phyloP scores from a whole-genome alignment of 1,284 basidiomycete genomes.

The Fistulinella cinereoalba region DNA sequence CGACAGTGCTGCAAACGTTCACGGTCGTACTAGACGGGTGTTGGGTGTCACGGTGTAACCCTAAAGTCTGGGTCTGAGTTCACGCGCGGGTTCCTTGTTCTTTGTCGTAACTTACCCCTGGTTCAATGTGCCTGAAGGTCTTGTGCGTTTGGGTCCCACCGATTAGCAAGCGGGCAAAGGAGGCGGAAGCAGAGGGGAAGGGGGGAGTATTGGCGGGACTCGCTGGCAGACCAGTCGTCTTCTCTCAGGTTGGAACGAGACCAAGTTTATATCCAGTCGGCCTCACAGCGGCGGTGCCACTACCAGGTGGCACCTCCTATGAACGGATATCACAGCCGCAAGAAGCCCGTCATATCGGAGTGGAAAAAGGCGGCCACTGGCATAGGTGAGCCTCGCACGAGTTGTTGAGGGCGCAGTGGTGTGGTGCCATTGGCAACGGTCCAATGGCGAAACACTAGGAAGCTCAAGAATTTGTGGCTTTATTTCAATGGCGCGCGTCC shows the following conservation, averaged over 20 bases:
- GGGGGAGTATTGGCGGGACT: constrained; percentile 6
- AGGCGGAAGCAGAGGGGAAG: neutral
- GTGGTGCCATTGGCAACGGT: neutral
- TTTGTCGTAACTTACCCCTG: neutral
- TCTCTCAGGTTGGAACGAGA: neutral
- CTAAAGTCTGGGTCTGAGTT: neutral
- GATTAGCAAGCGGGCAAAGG: too few species aligned
- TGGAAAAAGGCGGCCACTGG: constrained; percentile 11
- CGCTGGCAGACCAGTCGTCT: constrained; percentile 8
- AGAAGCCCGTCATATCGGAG: constrained; percentile 17
- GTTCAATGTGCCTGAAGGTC: neutral
- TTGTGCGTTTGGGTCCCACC: too few species aligned
- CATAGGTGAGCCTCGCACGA: constrained; percentile 6
- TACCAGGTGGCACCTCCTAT: constrained; percentile 26
- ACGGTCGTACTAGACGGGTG: neutral
- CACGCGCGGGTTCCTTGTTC: neutral
- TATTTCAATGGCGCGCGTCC: neutral
- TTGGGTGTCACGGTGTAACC: neutral
- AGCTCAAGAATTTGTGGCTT: too few species aligned
- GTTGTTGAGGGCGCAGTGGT: neutral
- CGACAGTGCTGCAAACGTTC: neutral
- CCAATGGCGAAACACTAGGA: constrained; percentile 3
- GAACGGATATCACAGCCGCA: constrained; percentile 22
- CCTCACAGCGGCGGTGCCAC: constrained; percentile 29
- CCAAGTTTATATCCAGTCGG: constrained; percentile 23